Percentiles rank a stretch among this genome's conserved stretches.
phyloP scores from a whole-genome alignment of 2,329 filamentous ascomycete species.

The Colletotrichum noveboracense region DNA sequence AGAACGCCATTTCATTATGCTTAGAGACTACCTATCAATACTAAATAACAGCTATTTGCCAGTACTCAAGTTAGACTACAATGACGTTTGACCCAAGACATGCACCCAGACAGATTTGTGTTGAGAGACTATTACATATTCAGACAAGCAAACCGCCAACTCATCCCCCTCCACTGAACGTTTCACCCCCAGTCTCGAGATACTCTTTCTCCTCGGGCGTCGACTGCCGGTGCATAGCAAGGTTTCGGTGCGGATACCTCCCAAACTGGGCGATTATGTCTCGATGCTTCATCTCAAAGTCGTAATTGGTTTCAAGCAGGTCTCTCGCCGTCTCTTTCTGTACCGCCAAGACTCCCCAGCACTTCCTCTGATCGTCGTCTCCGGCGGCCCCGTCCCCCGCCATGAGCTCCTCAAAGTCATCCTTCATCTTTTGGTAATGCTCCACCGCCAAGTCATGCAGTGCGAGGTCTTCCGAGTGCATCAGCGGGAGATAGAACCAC shows the following conservation, averaged over 20 bases:
- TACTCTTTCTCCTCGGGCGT: conserved; percentile 57
- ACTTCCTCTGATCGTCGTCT: conserved; percentile 30
- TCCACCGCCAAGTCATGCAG: conserved; percentile 45
- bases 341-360: conserved; percentile 29
- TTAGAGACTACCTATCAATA: not conserved
- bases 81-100: not conserved
- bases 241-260: conserved; percentile 64
- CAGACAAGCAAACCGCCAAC: not conserved
- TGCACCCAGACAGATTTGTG: not conserved
- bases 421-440: conserved; percentile 34
- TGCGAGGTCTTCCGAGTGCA: conserved; percentile 59
- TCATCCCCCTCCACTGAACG: conserved; percentile 30
- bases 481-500: conserved; percentile 66
- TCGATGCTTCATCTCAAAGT: conserved; percentile 50
- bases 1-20: not conserved
- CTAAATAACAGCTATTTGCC: not conserved
- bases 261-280: conserved; percentile 59
- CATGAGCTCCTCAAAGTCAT: conserved; percentile 37
- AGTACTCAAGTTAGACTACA: not conserved
- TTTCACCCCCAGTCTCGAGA: conserved; percentile 49
- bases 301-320: conserved; percentile 26
- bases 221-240: conserved; percentile 49
- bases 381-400: conserved; percentile 26
- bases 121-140: not conserved
- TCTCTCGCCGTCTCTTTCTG: conserved; percentile 29